Conservation (phyloP, 2,329 filamentous ascomycete genomes). For the Claviceps africana region DNA sequence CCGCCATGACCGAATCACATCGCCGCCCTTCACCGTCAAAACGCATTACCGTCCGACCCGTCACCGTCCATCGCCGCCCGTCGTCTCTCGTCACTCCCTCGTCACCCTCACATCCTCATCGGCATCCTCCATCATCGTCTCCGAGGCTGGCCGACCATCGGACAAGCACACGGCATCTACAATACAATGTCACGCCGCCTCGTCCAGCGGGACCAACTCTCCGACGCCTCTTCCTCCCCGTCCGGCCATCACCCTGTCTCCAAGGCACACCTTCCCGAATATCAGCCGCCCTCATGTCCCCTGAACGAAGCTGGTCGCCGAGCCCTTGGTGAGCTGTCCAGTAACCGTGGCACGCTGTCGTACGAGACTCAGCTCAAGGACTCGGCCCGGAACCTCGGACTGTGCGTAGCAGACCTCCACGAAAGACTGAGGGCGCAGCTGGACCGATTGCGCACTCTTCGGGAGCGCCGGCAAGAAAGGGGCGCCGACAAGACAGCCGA, state of each 20-base stretch:
- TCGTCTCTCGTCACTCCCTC: no score
- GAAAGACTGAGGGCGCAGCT: conserved; percentile 28
- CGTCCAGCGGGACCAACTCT: conserved; percentile 13
- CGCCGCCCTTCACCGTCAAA: neutral
- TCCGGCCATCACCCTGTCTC: neutral
- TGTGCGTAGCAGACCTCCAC: conserved; percentile 34
- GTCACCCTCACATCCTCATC: no score
- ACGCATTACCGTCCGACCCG: no score
- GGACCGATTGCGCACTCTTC: conserved; percentile 17
- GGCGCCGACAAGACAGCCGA: conserved; percentile 21
- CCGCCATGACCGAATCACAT: conserved; percentile 4
- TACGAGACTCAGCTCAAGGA: conserved; percentile 34
- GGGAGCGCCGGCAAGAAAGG: conserved; percentile 23
- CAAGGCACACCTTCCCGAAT: conserved; percentile 28
- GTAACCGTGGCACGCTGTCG: conserved; percentile 23
- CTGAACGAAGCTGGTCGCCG: conserved; percentile 26
- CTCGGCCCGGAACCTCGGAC: conserved; percentile 28
- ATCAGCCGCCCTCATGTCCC: conserved; percentile 33
- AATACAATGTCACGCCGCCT: conserved; percentile 22
- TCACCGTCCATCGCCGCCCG: neutral
- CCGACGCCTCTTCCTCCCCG: conserved; percentile 5
- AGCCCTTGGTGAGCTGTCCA: conserved; percentile 29
- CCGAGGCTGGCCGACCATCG: neutral
- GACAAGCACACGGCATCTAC: neutral
- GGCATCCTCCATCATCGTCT: neutral